Percentiles rank a stretch among this genome's conserved stretches.
Evolutionary conservation across 1,284 basidiomycete species (phyloP).

Genomic region (Gymnopus androsaceus): DNA sequence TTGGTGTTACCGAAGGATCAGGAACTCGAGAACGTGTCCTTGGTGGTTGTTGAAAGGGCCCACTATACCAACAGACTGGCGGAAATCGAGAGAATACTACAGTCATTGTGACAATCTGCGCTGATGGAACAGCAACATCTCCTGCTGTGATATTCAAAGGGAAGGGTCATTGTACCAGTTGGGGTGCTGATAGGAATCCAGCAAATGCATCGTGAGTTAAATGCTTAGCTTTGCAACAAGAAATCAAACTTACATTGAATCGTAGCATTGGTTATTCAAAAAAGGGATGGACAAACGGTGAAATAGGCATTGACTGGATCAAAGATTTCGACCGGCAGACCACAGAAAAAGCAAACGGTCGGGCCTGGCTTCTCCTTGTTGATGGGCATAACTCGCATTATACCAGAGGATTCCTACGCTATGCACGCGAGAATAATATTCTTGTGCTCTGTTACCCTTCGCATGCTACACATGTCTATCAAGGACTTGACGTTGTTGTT

Average conservation of each 20-base stretch:
- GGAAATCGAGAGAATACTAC: constrained; percentile 40
- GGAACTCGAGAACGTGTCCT: too few relatives aligned
- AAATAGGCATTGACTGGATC: constrained; percentile 39
- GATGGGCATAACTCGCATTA: constrained; percentile 49
- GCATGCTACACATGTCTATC: constrained; percentile 45
- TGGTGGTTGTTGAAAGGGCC: constrained; percentile 20
- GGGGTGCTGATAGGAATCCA: constrained; percentile 40
- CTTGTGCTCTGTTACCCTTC: constrained; percentile 42
- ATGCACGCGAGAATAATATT: constrained; percentile 35
- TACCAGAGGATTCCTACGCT: constrained; percentile 37
- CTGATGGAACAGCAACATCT: constrained; percentile 32
- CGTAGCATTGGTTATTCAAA: constrained; percentile 36
- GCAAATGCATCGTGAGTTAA: constrained; percentile 36
- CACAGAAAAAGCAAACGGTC: constrained; percentile 30
- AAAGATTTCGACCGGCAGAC: constrained; percentile 38
- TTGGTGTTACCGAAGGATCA: too few relatives aligned
- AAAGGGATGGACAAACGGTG: constrained; percentile 39
- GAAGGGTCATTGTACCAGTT: constrained; percentile 31
- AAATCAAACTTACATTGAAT: constrained; percentile 7
- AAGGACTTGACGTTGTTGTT: constrained; percentile 43
- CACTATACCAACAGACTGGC: constrained; percentile 34
- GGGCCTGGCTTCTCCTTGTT: constrained; percentile 34
- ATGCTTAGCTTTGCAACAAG: neutral
- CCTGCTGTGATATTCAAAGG: constrained; percentile 43
- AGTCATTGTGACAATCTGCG: constrained; percentile 39